Conservation (phyloP, 2,329 filamentous ascomycete species). For the Diaporthe aspalathi region DNA sequence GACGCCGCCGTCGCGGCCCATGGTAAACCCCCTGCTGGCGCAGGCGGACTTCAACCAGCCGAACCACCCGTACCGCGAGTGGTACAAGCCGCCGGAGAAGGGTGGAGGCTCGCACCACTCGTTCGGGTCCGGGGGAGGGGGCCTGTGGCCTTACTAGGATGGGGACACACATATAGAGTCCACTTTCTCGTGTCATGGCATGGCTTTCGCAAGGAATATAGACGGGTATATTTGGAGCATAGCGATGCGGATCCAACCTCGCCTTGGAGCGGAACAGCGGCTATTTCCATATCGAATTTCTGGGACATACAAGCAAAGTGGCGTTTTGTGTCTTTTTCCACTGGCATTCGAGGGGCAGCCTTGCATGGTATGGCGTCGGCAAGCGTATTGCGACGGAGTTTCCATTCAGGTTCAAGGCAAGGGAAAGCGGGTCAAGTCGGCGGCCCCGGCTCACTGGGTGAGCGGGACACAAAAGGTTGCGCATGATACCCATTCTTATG, state of each 20-base stretch:
- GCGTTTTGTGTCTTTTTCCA: background rate
- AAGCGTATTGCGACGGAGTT: background rate
- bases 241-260: background rate
- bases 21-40: slow-evolving; percentile 76
- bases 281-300: background rate
- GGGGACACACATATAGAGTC: no score
- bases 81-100: slow-evolving; percentile 78
- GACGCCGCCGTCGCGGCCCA: slow-evolving; percentile 49
- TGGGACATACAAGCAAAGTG: background rate
- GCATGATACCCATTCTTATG: slow-evolving; percentile 34
- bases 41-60: slow-evolving; percentile 79
- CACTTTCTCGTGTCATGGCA: background rate
- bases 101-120: slow-evolving; percentile 41
- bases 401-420: background rate
- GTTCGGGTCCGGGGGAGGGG: slow-evolving; percentile 30
- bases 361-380: slow-evolving; percentile 11
- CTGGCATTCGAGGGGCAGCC: background rate
- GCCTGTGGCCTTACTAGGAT: slow-evolving; percentile 35
- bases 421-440: slow-evolving; percentile 5
- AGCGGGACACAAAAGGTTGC: slow-evolving; percentile 14
- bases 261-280: background rate
- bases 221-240: background rate
- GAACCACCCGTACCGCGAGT: slow-evolving; percentile 83
- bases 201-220: no score
- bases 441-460: slow-evolving; percentile 16